These are phyloP conservation scores for Craspedostauros australis DNA, from an alignment of 108 stramenopile species.

Conservation along the genomic window DNA sequence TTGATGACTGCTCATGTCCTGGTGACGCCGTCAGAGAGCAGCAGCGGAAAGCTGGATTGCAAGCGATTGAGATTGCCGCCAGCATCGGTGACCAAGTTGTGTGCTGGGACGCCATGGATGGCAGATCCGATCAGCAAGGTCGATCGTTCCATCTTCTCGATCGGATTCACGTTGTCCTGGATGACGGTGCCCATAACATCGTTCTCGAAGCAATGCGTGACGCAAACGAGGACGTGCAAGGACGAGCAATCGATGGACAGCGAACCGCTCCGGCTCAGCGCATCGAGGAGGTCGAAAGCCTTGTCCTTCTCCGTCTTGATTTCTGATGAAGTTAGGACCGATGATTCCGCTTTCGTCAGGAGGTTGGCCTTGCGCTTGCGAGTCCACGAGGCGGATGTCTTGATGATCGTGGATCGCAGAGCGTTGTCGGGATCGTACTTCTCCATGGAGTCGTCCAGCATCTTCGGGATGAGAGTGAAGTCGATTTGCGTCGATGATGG, in stretches of 20 bases:
- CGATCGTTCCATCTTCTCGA: slow-evolving; percentile 78
- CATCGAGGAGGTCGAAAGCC: slow-evolving; percentile 86
- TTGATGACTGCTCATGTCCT: too few relatives aligned
- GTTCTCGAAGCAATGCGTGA: slow-evolving; percentile 82
- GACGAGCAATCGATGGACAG: slow-evolving; percentile 58
- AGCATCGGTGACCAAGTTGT: slow-evolving; percentile 3
- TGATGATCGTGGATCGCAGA: slow-evolving; percentile 64
- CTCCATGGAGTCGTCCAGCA: slow-evolving; percentile 56
- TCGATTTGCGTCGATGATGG: too few relatives aligned
- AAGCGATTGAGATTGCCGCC: slow-evolving; percentile 2
- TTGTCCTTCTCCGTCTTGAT: slow-evolving; percentile 52
- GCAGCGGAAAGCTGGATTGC: slow-evolving; percentile 9
- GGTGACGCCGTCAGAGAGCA: too few relatives aligned
- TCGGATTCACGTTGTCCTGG: slow-evolving; percentile 81
- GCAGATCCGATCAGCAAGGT: slow-evolving; percentile 60
- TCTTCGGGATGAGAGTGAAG: slow-evolving; percentile 61
- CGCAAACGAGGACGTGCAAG: slow-evolving; percentile 79
- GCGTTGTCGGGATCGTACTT: slow-evolving; percentile 33
- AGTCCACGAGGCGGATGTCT: slow-evolving; percentile 37
- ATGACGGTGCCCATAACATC: slow-evolving; percentile 74
- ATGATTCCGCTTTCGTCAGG: slow-evolving; percentile 9
- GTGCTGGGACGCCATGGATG: slow-evolving; percentile 28
- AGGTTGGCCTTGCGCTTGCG: slow-evolving; percentile 52
- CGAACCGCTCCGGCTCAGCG: slow-evolving; percentile 72
- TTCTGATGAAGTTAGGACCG: slow-evolving; percentile 12